Conservation (phyloP, 108 stramenopile species). For the Fragilariopsis cylindrus region DNA sequence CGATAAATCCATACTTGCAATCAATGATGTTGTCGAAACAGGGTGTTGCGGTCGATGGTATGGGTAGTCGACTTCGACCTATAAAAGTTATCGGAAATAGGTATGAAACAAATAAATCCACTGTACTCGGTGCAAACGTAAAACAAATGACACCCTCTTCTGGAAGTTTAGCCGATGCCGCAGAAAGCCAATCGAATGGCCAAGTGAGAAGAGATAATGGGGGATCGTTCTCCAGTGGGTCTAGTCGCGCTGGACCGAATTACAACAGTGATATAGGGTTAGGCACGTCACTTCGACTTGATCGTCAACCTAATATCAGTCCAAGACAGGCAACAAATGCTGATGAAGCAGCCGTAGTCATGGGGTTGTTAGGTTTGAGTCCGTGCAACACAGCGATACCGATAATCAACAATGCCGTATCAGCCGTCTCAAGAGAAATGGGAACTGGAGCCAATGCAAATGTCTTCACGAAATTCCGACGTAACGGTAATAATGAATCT, state of each 20-base stretch:
- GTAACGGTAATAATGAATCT: neutral
- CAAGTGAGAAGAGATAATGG: neutral
- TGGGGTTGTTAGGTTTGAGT: constrained; percentile 38
- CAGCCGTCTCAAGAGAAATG: constrained; percentile 8
- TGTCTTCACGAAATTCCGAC: neutral
- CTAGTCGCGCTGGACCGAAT: neutral
- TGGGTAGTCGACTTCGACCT: constrained; percentile 18
- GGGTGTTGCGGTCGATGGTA: constrained; percentile 29
- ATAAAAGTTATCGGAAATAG: neutral
- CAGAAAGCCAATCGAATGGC: too few relatives aligned
- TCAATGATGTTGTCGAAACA: constrained; percentile 40
- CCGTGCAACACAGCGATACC: constrained; percentile 8
- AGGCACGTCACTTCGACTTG: neutral
- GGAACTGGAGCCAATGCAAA: neutral
- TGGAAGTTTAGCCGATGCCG: too few relatives aligned
- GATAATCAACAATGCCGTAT: constrained; percentile 12
- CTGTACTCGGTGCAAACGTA: neutral
- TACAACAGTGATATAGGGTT: neutral
- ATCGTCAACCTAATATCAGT: neutral
- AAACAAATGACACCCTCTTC: neutral
- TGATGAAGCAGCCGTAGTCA: constrained; percentile 34
- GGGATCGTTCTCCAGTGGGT: neutral
- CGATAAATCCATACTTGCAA: constrained; percentile 44
- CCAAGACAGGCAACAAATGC: neutral
- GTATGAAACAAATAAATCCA: neutral